Evolutionary conservation across 345 rosid genomes (phyloP).

Genomic region (Eutrema yunnanense): DNA sequence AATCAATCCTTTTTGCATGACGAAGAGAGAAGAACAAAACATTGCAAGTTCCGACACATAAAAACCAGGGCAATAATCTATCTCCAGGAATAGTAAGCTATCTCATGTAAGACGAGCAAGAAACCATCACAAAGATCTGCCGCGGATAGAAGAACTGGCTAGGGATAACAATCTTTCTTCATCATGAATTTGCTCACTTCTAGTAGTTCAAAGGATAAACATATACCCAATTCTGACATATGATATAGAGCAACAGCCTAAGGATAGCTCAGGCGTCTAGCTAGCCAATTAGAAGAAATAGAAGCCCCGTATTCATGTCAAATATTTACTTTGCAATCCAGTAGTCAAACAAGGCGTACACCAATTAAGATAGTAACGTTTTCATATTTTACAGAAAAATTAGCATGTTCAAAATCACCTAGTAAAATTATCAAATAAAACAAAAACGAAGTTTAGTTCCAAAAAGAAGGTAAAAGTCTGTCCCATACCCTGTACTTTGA

Average conservation of each 20-base stretch:
- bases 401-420: not conserved
- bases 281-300: not conserved
- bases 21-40: not conserved
- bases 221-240: not conserved
- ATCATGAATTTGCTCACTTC: not conserved
- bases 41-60: not conserved
- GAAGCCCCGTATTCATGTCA: not conserved
- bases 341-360: conserved; percentile 12
- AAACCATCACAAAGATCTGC: conserved; percentile 11
- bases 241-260: conserved; percentile 1
- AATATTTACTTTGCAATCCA: not conserved
- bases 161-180: not conserved
- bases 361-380: conserved; percentile 8
- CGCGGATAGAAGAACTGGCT: not conserved
- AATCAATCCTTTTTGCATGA: not conserved
- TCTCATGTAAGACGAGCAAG: not conserved
- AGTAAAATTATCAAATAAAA: not conserved
- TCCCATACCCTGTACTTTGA: conserved; percentile 88
- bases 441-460: not conserved
- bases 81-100: not conserved
- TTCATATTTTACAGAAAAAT: conserved; percentile 7
- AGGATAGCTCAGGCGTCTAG: not conserved
- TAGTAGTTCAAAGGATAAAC: not conserved
- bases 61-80: not conserved
- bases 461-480: conserved; percentile 19